These are phyloP conservation scores for Picochlorum sp. DNA, from an alignment of 139 green algal species.

Conservation along the genomic window DNA sequence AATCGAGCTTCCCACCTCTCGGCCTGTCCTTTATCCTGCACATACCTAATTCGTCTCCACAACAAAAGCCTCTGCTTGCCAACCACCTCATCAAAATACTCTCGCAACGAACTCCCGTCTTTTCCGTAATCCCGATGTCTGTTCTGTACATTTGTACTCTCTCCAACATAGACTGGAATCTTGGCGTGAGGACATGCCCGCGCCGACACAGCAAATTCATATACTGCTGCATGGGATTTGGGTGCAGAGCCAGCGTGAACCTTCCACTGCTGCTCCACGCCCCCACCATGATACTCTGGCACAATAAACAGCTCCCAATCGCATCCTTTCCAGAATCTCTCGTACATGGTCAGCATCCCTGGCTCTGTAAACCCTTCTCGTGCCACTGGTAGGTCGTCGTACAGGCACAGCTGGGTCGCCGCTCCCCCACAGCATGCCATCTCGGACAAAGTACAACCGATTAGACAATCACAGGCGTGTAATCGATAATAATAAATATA, in stretches of 20 bases:
- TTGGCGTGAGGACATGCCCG: background rate
- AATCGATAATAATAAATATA: too few relatives aligned
- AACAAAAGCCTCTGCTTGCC: background rate
- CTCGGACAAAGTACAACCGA: too few relatives aligned
- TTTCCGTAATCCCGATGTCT: background rate
- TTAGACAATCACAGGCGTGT: too few relatives aligned
- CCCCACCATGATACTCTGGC: background rate
- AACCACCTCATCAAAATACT: background rate
- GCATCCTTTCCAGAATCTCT: too few relatives aligned
- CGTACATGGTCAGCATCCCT: too few relatives aligned
- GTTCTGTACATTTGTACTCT: conserved; percentile 1
- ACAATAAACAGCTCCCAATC: too few relatives aligned
- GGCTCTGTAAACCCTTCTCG: too few relatives aligned
- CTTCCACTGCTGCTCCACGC: background rate
- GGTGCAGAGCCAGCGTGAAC: too few relatives aligned
- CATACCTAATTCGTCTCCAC: conserved; percentile 4
- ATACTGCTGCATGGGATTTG: background rate
- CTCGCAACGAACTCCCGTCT: conserved; percentile 3
- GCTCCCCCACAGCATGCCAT: too few relatives aligned
- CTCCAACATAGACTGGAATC: conserved; percentile 7
- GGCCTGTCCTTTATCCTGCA: conserved; percentile 1
- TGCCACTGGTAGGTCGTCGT: too few relatives aligned
- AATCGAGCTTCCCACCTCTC: conserved; percentile 9
- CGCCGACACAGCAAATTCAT: conserved; percentile 11
- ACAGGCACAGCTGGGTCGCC: too few relatives aligned